Evolutionary conservation across 2,329 filamentous ascomycete genomes (phyloP).

Genomic region (Hirsutella rhossiliensis): DNA sequence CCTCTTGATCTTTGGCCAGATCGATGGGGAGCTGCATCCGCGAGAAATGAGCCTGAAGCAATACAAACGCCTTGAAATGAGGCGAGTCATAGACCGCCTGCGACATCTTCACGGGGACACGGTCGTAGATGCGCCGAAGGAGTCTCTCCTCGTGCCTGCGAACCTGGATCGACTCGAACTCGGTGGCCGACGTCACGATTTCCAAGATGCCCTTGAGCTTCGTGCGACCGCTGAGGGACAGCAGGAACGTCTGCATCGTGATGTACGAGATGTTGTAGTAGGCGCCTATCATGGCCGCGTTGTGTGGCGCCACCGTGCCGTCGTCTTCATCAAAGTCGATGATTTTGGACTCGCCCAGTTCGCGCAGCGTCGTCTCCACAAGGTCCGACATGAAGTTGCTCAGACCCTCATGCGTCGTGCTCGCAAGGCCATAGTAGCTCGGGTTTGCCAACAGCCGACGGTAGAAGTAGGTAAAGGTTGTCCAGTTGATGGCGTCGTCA

Average conservation of each 20-base stretch:
- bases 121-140: constrained; percentile 84
- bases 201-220: constrained; percentile 96
- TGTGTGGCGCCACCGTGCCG: constrained; percentile 76
- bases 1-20: constrained; percentile 88
- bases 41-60: constrained; percentile 94
- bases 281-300: constrained; percentile 93
- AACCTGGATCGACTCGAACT: constrained; percentile 93
- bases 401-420: constrained; percentile 84
- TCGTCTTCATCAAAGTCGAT: constrained; percentile 94
- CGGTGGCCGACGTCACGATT: constrained; percentile 91
- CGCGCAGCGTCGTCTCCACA: constrained; percentile 84
- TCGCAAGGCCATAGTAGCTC: constrained; percentile 85
- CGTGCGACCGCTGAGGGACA: constrained; percentile 77
- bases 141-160: constrained; percentile 83
- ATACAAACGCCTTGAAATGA: constrained; percentile 96
- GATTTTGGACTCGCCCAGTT: constrained; percentile 85
- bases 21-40: constrained; percentile 94
- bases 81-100: constrained; percentile 81
- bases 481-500: constrained; percentile 96
- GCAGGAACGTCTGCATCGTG: constrained; percentile 96
- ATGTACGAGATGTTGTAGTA: constrained; percentile 99
- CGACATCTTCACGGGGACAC: constrained; percentile 89
- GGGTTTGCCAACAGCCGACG: constrained; percentile 88
- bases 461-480: constrained; percentile 97
- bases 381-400: constrained; percentile 89